These are phyloP conservation scores for Chaetomium tenue DNA, from an alignment of 495 filamentous ascomycete species.

Conservation along the genomic window DNA sequence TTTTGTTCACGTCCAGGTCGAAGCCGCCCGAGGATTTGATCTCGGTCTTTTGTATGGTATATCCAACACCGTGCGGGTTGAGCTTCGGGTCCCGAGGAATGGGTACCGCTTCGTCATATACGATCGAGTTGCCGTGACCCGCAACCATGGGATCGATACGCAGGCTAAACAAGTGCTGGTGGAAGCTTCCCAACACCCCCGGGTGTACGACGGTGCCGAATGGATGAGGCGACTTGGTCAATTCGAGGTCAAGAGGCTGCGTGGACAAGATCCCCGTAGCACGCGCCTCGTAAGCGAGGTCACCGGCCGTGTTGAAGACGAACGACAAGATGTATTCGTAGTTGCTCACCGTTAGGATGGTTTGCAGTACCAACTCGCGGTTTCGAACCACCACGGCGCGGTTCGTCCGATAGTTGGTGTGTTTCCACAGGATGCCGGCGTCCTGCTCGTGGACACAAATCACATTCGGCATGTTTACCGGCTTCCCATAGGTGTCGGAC, in stretches of 20 bases:
- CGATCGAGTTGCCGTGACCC: slow-evolving; percentile 67
- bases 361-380: slow-evolving; percentile 72
- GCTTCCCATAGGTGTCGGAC: slow-evolving; percentile 55
- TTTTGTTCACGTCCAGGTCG: slow-evolving; percentile 59
- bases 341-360: slow-evolving; percentile 75
- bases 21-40: slow-evolving; percentile 53
- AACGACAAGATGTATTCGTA: slow-evolving; percentile 86
- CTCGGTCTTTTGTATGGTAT: slow-evolving; percentile 61
- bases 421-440: slow-evolving; percentile 74
- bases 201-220: slow-evolving; percentile 88
- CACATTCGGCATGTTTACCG: slow-evolving; percentile 64
- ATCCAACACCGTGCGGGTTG: slow-evolving; percentile 80
- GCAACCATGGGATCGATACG: slow-evolving; percentile 81
- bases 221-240: slow-evolving; percentile 49
- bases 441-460: slow-evolving; percentile 79
- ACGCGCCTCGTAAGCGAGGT: slow-evolving; percentile 74
- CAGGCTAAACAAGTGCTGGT: slow-evolving; percentile 90
- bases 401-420: slow-evolving; percentile 75
- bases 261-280: slow-evolving; percentile 87
- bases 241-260: slow-evolving; percentile 68
- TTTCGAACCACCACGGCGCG: slow-evolving; percentile 64
- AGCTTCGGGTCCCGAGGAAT: slow-evolving; percentile 54
- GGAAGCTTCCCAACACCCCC: slow-evolving; percentile 69
- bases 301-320: slow-evolving; percentile 81
- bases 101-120: slow-evolving; percentile 62